These are phyloP conservation scores for Gloeostereum incarnatum DNA, from an alignment of 768 basidiomycete species.

Conservation along the genomic window DNA sequence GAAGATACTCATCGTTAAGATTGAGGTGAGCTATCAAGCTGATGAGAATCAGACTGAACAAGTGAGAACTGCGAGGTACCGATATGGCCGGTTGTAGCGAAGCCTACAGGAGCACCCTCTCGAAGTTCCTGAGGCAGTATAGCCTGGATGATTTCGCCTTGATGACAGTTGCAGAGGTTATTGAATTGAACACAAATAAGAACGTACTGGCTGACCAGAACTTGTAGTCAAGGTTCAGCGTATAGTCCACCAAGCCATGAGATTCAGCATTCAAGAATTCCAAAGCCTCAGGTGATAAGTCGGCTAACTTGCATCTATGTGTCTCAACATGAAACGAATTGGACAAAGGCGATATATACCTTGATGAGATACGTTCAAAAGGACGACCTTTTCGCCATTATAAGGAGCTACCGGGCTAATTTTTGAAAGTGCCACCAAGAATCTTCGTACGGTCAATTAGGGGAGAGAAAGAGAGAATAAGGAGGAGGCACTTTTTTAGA, in stretches of 20 bases:
- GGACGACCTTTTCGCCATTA: constrained; percentile 49
- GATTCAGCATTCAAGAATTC: constrained; percentile 48
- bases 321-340: constrained; percentile 10
- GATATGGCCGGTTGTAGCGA: constrained; percentile 85
- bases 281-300: constrained; percentile 47
- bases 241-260: constrained; percentile 47
- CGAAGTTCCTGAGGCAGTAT: constrained; percentile 73
- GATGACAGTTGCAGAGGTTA: neutral
- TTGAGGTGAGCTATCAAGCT: constrained; percentile 73
- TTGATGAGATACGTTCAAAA: constrained; percentile 54
- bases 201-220: constrained; percentile 78
- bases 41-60: neutral
- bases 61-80: constrained; percentile 32
- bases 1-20: constrained; percentile 81
- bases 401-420: constrained; percentile 48
- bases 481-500: constrained; percentile 45
- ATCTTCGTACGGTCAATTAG: constrained; percentile 24
- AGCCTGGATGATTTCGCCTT: constrained; percentile 79
- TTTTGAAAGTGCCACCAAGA: constrained; percentile 61
- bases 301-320: constrained; percentile 49
- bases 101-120: constrained; percentile 78
- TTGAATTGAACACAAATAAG: neutral
- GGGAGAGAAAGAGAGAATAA: neutral
- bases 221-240: constrained; percentile 65
- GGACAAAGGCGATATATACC: constrained; percentile 22